Base-by-base conservation (phyloP, 2,329 filamentous ascomycete species). In the Cladosporium oxysporum region DNA sequence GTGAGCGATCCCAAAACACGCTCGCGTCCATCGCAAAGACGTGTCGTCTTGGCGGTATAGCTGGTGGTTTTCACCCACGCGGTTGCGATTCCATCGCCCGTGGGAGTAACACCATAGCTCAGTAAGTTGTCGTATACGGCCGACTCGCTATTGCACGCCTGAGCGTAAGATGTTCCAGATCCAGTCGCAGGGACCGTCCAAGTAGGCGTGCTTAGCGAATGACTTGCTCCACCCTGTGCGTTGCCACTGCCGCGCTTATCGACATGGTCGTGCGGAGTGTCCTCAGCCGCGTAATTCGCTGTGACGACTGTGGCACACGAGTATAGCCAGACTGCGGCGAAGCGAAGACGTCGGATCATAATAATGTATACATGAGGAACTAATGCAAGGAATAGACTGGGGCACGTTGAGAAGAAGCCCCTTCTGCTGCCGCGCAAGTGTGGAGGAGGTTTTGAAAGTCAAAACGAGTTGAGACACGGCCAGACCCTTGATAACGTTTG, bases 101-200 rank as follows among this genome's bases (percentile, higher is more conserved):
- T 57, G 14, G 50, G 50, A 16, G 61, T 63, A 12, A 63, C 31
- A 37, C 61, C 61, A 53, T 63, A 63, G 61, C 61, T 63, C 26
- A 63, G 50, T 26, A 63, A 11, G 18, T 35, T 63, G n/a, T 63
- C 61, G 18, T 63, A 63, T 12, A 29, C 33, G 49, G 61, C 61
- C 18, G 11, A 31, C 47, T 55, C 61, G 23, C 37, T 31, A 52
- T 63, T 35, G 23, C 61, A 63, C 3, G 61, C 61, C 50, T 44
- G 35, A 23, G 61, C 61, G 31, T 63, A 63, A 31, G 61, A 55
- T 47, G 35, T 49, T 57, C 61, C 61, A 26, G 44, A 52, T 31
- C 61, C 61, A 55, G 61, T 63, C 33, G 61, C 61, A 23, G 50
- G 23, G 21, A 63, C 61, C 18, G 61, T 63, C 61, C 61, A 63